These are phyloP conservation scores for Pythium dissotocum DNA, from an alignment of 352 stramenopile species.

Conservation along the genomic window DNA sequence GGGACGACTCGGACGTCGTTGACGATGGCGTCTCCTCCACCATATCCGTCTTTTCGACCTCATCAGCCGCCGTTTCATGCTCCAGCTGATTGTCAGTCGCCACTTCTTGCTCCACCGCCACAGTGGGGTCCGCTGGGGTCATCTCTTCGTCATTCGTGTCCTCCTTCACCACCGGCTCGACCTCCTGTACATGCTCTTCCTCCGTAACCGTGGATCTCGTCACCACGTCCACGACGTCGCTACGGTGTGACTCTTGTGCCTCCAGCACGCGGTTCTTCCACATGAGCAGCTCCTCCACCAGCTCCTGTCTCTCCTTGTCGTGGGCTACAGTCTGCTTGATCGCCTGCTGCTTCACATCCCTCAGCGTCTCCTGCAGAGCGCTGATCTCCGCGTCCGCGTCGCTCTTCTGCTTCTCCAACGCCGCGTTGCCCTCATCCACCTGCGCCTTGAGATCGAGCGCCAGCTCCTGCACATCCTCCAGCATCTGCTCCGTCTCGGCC, in stretches of 20 bases:
- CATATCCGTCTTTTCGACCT: background rate
- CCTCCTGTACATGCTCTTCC: background rate
- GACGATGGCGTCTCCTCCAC: slow-evolving; percentile 1
- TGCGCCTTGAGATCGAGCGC: slow-evolving; percentile 27
- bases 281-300: slow-evolving; percentile 25
- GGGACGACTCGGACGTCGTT: slow-evolving; percentile 2
- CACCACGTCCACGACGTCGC: slow-evolving; percentile 1
- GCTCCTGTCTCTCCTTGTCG: slow-evolving; percentile 25
- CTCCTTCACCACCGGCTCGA: background rate
- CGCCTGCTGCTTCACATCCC: slow-evolving; percentile 21
- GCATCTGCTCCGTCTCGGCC: slow-evolving; percentile 26
- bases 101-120: background rate
- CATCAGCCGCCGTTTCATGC: background rate
- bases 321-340: slow-evolving; percentile 21
- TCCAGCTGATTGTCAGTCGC: slow-evolving; percentile 14
- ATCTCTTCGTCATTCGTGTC: background rate
- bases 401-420: slow-evolving; percentile 16
- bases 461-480: slow-evolving; percentile 25
- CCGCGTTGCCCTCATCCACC: slow-evolving; percentile 16
- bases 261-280: slow-evolving; percentile 25
- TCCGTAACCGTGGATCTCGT: slow-evolving; percentile 3
- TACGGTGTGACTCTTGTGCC: background rate
- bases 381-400: slow-evolving; percentile 7
- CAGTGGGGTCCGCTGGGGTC: background rate
- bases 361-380: slow-evolving; percentile 8